Conservation (phyloP, 768 basidiomycete species). For the Gloeophyllum trabeum region DNA sequence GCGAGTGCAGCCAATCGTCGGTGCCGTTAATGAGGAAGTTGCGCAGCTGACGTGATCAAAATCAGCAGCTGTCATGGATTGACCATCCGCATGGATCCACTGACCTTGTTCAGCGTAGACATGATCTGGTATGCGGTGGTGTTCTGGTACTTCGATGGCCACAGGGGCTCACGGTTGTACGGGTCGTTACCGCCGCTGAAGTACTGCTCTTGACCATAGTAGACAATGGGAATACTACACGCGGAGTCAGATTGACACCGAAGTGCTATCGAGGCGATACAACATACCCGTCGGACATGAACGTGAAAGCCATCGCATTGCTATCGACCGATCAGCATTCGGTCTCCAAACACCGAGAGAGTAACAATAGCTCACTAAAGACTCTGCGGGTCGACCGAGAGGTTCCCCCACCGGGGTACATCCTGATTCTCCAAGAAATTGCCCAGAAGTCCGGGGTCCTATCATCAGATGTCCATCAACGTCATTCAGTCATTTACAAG, state of each 20-base stretch:
- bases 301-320: conserved; percentile 66
- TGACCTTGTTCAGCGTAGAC: conserved; percentile 46
- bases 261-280: no score
- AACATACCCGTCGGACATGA: conserved; percentile 57
- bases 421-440: conserved; percentile 81
- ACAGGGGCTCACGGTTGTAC: conserved; percentile 70
- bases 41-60: conserved; percentile 47
- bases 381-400: conserved; percentile 62
- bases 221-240: conserved; percentile 60
- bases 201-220: conserved; percentile 73
- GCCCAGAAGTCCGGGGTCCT: conserved; percentile 37
- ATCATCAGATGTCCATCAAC: background rate
- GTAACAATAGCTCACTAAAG: conserved; percentile 35
- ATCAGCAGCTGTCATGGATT: no score
- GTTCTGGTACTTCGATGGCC: conserved; percentile 55
- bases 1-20: conserved; percentile 36
- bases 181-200: conserved; percentile 58
- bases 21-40: conserved; percentile 47
- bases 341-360: background rate
- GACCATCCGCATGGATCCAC: conserved; percentile 1
- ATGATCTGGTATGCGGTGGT: conserved; percentile 49
- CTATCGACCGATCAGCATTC: conserved; percentile 20
- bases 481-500: background rate
- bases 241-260: background rate
- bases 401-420: conserved; percentile 60